Evolutionary conservation across 2,329 filamentous ascomycete species (phyloP).

Genomic region (Biscogniauxia sp.): DNA sequence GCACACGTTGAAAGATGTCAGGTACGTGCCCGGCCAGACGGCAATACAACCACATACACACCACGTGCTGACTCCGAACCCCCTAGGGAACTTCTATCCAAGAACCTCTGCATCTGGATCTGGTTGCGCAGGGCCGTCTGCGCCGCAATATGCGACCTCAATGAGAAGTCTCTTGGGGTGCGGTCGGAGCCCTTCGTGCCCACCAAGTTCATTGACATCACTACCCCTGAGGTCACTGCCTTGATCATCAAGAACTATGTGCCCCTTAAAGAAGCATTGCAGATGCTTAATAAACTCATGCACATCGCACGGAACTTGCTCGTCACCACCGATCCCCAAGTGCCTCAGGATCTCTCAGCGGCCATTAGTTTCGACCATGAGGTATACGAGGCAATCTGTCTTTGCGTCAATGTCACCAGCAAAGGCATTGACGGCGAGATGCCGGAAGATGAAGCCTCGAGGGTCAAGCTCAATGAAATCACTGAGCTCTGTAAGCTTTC

Average conservation of each 20-base stretch:
- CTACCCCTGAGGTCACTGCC: slow-evolving; percentile 60
- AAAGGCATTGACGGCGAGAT: slow-evolving; percentile 66
- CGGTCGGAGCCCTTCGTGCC: slow-evolving; percentile 52
- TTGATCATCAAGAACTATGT: slow-evolving; percentile 63
- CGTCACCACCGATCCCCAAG: slow-evolving; percentile 62
- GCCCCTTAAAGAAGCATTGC: slow-evolving; percentile 59
- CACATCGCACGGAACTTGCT: slow-evolving; percentile 64
- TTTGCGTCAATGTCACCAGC: slow-evolving; percentile 65
- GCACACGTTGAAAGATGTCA: slow-evolving; percentile 57
- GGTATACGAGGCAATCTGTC: slow-evolving; percentile 63
- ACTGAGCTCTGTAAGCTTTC: slow-evolving; percentile 58
- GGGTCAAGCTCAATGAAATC: slow-evolving; percentile 59
- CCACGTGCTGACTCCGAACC: neutral
- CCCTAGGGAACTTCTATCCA: slow-evolving; percentile 55
- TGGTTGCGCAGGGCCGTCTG: slow-evolving; percentile 62
- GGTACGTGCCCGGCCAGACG: slow-evolving; percentile 40
- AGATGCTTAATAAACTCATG: slow-evolving; percentile 65
- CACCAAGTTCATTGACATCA: slow-evolving; percentile 50
- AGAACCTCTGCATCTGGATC: slow-evolving; percentile 65
- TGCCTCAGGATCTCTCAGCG: slow-evolving; percentile 64
- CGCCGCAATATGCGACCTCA: slow-evolving; percentile 59
- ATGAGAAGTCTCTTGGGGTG: slow-evolving; percentile 57
- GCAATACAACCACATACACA: neutral
- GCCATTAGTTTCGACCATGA: slow-evolving; percentile 64
- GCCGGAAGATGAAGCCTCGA: slow-evolving; percentile 54